Percentiles rank a stretch among this genome's conserved stretches.
phyloP scores from a whole-genome alignment of 1,284 basidiomycete genomes.

The Moniliophthora roreri region DNA sequence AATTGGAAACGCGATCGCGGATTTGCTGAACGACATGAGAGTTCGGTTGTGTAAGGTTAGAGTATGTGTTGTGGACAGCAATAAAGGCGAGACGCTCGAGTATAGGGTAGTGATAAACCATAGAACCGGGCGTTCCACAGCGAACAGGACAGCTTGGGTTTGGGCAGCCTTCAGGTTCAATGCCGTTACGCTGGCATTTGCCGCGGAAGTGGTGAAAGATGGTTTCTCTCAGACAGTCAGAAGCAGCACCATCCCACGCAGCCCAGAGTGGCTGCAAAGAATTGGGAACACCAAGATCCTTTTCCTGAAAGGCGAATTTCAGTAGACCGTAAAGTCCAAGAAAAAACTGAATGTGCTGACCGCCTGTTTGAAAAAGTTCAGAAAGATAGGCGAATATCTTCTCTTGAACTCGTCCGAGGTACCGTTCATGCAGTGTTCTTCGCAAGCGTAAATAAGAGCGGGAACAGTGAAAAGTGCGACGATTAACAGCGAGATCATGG shows the following conservation, averaged over 20 bases:
- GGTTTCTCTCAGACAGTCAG: slow-evolving; percentile 41
- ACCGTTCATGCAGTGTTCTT: slow-evolving; percentile 63
- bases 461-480: slow-evolving; percentile 27
- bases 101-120: slow-evolving; percentile 62
- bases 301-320: slow-evolving; percentile 28
- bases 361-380: slow-evolving; percentile 32
- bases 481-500: slow-evolving; percentile 8
- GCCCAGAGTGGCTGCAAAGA: slow-evolving; percentile 47
- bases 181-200: slow-evolving; percentile 61
- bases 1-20: slow-evolving; percentile 35
- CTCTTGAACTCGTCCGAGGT: slow-evolving; percentile 54
- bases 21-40: slow-evolving; percentile 41
- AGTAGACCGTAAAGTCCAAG: background rate
- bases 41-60: slow-evolving; percentile 33
- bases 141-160: slow-evolving; percentile 75
- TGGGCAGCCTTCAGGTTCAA: slow-evolving; percentile 67
- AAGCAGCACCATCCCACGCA: slow-evolving; percentile 45
- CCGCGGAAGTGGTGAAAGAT: slow-evolving; percentile 78
- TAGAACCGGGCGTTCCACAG: slow-evolving; percentile 77
- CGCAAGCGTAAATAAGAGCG: slow-evolving; percentile 52
- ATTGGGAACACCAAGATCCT: slow-evolving; percentile 6
- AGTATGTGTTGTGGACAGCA: slow-evolving; percentile 36
- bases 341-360: slow-evolving; percentile 31
- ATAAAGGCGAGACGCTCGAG: slow-evolving; percentile 53
- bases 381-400: slow-evolving; percentile 46